A percentile compares a stretch with the other conserved stretches of the same genome.
phyloP scores from a whole-genome alignment of 2,329 filamentous ascomycete species.

The Neofusicoccum sp. region DNA sequence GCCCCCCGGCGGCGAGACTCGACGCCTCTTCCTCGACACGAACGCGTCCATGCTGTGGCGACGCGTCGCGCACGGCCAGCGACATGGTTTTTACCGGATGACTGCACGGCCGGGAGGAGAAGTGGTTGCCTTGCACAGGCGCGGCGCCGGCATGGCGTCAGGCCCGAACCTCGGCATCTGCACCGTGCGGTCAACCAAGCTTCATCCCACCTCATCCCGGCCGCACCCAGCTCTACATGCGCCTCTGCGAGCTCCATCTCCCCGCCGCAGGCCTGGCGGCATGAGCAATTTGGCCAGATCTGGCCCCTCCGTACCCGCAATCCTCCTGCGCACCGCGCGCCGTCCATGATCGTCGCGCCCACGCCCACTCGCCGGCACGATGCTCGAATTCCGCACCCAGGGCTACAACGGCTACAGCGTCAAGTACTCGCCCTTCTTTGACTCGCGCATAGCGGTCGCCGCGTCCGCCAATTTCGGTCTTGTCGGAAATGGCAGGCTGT shows the following conservation, averaged over 20 bases:
- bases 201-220: not conserved
- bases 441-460: conserved; percentile 87
- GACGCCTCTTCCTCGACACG: conserved; percentile 37
- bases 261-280: conserved; percentile 4
- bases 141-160: conserved; percentile 3
- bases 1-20: conserved; percentile 21
- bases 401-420: conserved; percentile 96
- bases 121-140: conserved; percentile 1
- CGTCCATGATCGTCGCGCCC: not conserved
- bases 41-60: conserved; percentile 36
- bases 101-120: not conserved
- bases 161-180: conserved; percentile 14
- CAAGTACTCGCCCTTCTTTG: conserved; percentile 98
- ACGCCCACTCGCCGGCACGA: conserved; percentile 40
- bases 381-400: conserved; percentile 92
- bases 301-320: not conserved
- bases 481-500: conserved; percentile 90
- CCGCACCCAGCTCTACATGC: conserved; percentile 9
- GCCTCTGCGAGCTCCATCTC: not conserved
- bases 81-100: not conserved
- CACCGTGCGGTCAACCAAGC: conserved; percentile 7
- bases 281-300: conserved; percentile 3
- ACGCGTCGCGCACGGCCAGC: not conserved
- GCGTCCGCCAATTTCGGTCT: conserved; percentile 94
- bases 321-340: not conserved